Evolutionary conservation across 2,329 filamentous ascomycete species (phyloP).

Genomic region (Fusarium oxysporum): DNA sequence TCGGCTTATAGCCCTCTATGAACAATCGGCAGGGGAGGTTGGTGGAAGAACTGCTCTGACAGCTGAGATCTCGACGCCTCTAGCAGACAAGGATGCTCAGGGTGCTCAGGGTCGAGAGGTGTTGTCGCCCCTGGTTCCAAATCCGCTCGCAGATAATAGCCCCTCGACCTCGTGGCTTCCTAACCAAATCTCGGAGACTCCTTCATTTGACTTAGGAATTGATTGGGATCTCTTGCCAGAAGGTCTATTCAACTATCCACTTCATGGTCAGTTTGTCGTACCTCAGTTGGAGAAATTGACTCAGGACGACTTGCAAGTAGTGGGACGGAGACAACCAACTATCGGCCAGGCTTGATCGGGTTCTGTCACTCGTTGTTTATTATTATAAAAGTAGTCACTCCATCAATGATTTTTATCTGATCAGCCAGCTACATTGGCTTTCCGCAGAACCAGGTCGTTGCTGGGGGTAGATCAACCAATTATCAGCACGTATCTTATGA

Average conservation of each 20-base stretch:
- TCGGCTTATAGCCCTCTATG: not conserved
- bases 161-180: not conserved
- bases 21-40: not conserved
- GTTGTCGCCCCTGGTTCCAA: not conserved
- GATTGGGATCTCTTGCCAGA: not conserved
- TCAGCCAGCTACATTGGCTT: rapidly evolving
- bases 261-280: not conserved
- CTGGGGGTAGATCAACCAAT: not conserved
- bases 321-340: not conserved
- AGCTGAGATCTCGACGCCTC: not conserved
- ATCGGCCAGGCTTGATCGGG: not conserved
- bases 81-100: too few species aligned
- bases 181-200: not conserved
- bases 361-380: not conserved
- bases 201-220: not conserved
- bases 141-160: not conserved
- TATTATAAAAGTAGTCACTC: too few species aligned
- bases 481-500: not conserved
- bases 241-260: too few species aligned
- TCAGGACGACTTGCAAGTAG: too few species aligned
- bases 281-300: not conserved
- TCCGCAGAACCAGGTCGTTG: not conserved
- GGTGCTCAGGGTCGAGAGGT: not conserved
- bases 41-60: not conserved
- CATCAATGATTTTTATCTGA: too few species aligned